Base-by-base conservation (phyloP, 495 filamentous ascomycete species). In the Penicillium nucicola region DNA sequence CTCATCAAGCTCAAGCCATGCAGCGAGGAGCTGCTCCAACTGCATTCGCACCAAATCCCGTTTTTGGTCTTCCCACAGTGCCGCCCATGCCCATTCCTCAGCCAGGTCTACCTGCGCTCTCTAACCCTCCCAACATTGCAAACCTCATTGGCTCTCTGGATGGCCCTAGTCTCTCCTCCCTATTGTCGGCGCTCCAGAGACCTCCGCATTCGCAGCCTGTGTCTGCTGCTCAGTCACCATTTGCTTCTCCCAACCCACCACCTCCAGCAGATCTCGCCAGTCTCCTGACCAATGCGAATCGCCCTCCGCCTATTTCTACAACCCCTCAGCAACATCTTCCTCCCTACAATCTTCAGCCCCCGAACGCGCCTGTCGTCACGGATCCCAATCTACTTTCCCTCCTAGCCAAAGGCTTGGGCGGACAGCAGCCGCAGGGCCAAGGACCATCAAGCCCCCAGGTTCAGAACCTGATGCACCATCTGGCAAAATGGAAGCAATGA, bases 121-220 rank as follows among this genome's bases (percentile, higher is more conserved):
- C 67, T 3, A 65, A 68, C 34, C 61, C 66, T 20, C 70, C 71
- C 22, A 75, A 74, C 23, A 62, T 77, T 33, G 72, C 73, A 30
- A 77, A 67, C 31, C 52, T 74, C 48, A 73, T 76, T 48, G 76
- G 83, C 8, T 76, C 82, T 25, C 71, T 96, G 12, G 88, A 96
- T 57, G 80, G 85, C 19, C 74, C 81, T 12, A 80, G 83, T 7
- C 71, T 96, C 3, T 85, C 90, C 58, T 84, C 83, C 23, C 80
- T 96, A 14, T 59, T 96, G 14, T 81, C 82, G 3, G 79, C 81
- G 6, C 62, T 76, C 25, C 74, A 75, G 53, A 71, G 74, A 22
- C 66, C 74, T n/a, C 77, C 73, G 41, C 74, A 67, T 41, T 69
- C 64, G 9, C 54, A 61, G 38, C 62, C 73, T 32, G 67, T 73